Base-by-base conservation (phyloP, 2,329 filamentous ascomycete genomes). In the Pestalotiopsis sp. region DNA sequence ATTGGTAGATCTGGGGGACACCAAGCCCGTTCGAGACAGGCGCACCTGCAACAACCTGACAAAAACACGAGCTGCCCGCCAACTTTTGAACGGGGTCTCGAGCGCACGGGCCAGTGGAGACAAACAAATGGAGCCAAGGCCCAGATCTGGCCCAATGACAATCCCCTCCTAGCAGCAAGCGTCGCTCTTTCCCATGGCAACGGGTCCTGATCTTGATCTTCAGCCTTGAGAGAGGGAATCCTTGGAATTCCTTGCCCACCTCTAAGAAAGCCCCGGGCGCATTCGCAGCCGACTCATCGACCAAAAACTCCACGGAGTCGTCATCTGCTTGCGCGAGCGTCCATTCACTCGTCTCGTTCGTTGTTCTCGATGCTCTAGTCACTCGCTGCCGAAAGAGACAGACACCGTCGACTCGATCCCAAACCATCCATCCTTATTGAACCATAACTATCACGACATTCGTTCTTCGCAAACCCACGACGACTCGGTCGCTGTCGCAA, bases 121-220 rank as follows among this genome's bases (percentile, higher is more conserved):
- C 45, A 52, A 52, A 52, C 45, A 52, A 52, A 52, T 52, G 45
- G 45, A 52, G 14, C n/a, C 45, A 9, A n/a, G 45, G 45, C 17
- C 45, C 45, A 20, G 45, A n/a, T n/a, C 45, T n/a, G 14, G 45
- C 17, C 45, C 45, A 52, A 52, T 52, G 45, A 52, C 45, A 52
- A 20, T 52, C 14, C 14, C 14, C 45, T 20, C 45, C 45, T n/a
- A 52, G 45, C 45, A 36, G 31, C 45, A 52, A 61, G 59, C 31
- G 31, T 61, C 59, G 38, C 59, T 27, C 59, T 61, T 61, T 61
- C 59, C 59, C 59, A 61, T 61, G 59, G 59, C 59, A 61, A 61
- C 59, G 59, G 59, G 59, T n/a, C 59, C 31, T 61, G 59, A 39
- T 61, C 31, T 61, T 61, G 59, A 25, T 59, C 27, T 59, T 59